Conservation (phyloP, 108 stramenopile species). For the Cyclotella cryptica region DNA sequence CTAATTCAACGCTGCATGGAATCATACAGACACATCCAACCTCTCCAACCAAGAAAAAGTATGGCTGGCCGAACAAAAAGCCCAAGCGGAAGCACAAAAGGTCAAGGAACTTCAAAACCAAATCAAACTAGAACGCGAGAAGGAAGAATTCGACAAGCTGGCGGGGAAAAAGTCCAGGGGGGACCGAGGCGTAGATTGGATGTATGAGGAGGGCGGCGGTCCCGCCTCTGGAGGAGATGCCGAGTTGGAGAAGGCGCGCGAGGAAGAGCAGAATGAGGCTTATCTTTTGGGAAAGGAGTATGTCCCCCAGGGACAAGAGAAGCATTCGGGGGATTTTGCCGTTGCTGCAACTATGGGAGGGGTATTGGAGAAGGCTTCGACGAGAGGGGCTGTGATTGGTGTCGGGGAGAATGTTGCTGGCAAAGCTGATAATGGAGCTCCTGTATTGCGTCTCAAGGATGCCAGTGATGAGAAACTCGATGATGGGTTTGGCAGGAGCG, state of each 20-base stretch:
- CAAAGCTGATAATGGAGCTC: constrained; percentile 5
- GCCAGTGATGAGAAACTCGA: constrained; percentile 7
- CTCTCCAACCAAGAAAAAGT: constrained; percentile 95
- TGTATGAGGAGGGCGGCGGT: constrained; percentile 80
- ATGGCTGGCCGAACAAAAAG: constrained; percentile 93
- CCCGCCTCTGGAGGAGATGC: neutral
- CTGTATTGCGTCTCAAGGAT: constrained; percentile 30
- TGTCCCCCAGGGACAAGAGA: constrained; percentile 55
- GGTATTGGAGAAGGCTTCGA: constrained; percentile 57
- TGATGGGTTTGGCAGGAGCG: constrained; percentile 18
- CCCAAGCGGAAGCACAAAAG: constrained; percentile 80
- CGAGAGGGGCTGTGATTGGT: constrained; percentile 51
- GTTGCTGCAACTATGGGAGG: constrained; percentile 65
- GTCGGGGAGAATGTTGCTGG: constrained; percentile 22
- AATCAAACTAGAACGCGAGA: constrained; percentile 92
- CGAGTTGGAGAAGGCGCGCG: constrained; percentile 41
- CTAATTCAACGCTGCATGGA: no score
- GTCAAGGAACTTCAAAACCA: constrained; percentile 88
- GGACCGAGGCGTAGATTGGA: constrained; percentile 94
- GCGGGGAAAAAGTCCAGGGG: constrained; percentile 65
- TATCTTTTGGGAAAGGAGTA: constrained; percentile 93
- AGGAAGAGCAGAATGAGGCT: constrained; percentile 86
- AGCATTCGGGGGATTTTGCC: constrained; percentile 65
- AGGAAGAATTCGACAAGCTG: constrained; percentile 86
- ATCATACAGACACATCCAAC: constrained; percentile 84